A percentile compares a stretch with the other conserved stretches of the same genome.
Conservation (phyloP, 2,329 filamentous ascomycete genomes). For the Aphanoascus verrucosus region DNA sequence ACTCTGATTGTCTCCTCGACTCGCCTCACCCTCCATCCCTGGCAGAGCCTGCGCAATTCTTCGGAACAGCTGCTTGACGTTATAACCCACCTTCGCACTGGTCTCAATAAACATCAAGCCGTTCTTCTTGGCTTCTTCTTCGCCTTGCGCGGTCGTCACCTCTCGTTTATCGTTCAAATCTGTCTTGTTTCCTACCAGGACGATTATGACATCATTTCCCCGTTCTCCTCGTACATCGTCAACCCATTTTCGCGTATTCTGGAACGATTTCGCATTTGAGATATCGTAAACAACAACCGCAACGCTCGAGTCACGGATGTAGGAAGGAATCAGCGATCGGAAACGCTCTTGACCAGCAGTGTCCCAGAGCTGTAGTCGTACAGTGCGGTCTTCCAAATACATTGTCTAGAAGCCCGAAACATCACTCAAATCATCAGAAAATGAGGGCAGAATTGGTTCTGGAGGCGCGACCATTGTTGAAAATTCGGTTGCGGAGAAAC, state of each 20-base stretch:
- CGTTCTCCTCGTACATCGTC: conserved; percentile 94
- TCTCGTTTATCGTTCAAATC: conserved; percentile 97
- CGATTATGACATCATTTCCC: conserved; percentile 97
- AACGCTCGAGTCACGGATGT: conserved; percentile 95
- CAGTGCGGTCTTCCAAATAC: conserved; percentile 98
- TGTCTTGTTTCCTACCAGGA: conserved; percentile 97
- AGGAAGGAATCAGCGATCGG: conserved; percentile 91
- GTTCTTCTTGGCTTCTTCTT: conserved; percentile 96
- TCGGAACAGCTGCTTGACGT: conserved; percentile 95
- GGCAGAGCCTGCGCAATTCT: conserved; percentile 96
- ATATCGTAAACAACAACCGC: conserved; percentile 99
- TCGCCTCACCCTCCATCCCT: conserved; percentile 88
- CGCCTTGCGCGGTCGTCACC: conserved; percentile 89
- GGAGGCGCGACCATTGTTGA: background rate
- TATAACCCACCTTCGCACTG: conserved; percentile 92
- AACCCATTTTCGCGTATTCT: conserved; percentile 99
- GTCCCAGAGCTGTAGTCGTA: conserved; percentile 95
- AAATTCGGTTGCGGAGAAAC: background rate
- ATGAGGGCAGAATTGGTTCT: background rate
- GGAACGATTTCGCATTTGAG: conserved; percentile 91
- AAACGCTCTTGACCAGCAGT: conserved; percentile 97
- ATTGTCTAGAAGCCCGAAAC: conserved; percentile 56
- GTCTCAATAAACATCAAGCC: conserved; percentile 99
- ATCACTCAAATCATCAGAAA: background rate
- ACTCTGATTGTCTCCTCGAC: conserved; percentile 71